Conservation (phyloP, 2,329 filamentous ascomycete species). For the Phaeosphaeriaceae sp. region DNA sequence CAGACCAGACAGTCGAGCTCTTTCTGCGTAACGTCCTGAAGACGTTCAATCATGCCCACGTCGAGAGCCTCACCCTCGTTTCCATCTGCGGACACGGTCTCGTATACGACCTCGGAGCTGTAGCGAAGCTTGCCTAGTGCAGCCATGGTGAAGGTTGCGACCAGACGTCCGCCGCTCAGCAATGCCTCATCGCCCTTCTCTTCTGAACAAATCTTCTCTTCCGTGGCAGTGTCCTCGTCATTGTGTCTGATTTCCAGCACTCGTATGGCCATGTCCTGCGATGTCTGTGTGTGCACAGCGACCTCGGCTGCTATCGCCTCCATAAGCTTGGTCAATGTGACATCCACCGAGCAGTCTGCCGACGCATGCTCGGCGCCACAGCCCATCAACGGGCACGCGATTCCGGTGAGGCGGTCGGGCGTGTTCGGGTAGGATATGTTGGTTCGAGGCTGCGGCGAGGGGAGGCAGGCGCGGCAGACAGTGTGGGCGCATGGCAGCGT, state of each 20-base stretch:
- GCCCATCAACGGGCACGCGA: conserved; percentile 74
- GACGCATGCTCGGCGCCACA: conserved; percentile 77
- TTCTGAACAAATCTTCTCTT: conserved; percentile 48
- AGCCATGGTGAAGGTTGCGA: conserved; percentile 73
- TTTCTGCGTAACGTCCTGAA: conserved; percentile 69
- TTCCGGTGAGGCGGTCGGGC: conserved; percentile 71
- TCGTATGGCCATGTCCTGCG: conserved; percentile 45
- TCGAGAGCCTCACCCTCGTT: conserved; percentile 56
- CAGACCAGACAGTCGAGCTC: conserved; percentile 92
- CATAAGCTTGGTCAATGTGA: conserved; percentile 77
- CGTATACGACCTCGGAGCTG: conserved; percentile 64
- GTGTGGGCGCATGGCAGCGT: conserved; percentile 84
- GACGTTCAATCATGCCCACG: conserved; percentile 59
- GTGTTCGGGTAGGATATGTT: conserved; percentile 81
- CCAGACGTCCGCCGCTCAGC: conserved; percentile 65
- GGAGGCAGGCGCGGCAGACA: conserved; percentile 78
- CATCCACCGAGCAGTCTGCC: conserved; percentile 79
- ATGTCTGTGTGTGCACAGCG: conserved; percentile 43
- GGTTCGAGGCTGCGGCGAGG: conserved; percentile 67
- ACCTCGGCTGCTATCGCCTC: conserved; percentile 62
- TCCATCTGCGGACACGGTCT: conserved; percentile 43
- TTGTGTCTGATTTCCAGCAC: conserved; percentile 52
- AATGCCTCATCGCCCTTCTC: conserved; percentile 48
- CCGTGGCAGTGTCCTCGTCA: conserved; percentile 37
- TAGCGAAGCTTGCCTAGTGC: conserved; percentile 67